Evolutionary conservation across 2,329 filamentous ascomycete species (phyloP), one percentile per base, ranked within the genome.

Genomic region (Hysterium pulicare): DNA sequence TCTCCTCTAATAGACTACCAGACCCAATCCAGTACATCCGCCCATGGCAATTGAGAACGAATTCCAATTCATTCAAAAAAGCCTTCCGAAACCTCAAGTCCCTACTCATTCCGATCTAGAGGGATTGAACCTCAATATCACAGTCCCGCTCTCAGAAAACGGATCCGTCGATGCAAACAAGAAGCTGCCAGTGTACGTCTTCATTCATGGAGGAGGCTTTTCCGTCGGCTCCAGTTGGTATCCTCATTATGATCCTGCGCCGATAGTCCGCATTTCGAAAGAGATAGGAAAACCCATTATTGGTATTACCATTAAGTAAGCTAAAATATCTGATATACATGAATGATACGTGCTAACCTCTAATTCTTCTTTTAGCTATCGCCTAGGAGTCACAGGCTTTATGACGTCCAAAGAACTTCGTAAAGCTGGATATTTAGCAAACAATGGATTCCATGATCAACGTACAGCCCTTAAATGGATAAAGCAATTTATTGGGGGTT

Each of bases 161-260:
- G 57, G 56, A 1, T 30, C 30, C 3, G 49, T 62, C 11, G 45
- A 54, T 21, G 32, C 43, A 3, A 48, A 45, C 4, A 55, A 59
- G 10, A 68, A 66, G 5, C 58, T 78, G 2, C 77, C 76, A 0
- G 75, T 79, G 0, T 64, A 78, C 30, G 66, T 76, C 2, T 77
- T 76, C 47, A 68, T 80, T 4, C 75, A 79, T 45, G 77, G 77
- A 0, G 76, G 77, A 9, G 76, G 72, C 0, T 72, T 76, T 37
- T 58, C 61, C 2, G 64, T 72, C 2, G 77, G 76, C 2, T 73
- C 73, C 3, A 74, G 70, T 32, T 76, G 69, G 33, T 79, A 74
- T 66, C 76, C 76, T 1, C 73, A 78, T 28, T 77, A 74, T 48
- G 71, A 78, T 46, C 58, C 71, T 16, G 58, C 59, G 4, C 57